A percentile compares a stretch with the other conserved stretches of the same genome.
These are phyloP conservation scores for Phylloporus scabripes DNA, from an alignment of 768 basidiomycete species.

Conservation along the genomic window DNA sequence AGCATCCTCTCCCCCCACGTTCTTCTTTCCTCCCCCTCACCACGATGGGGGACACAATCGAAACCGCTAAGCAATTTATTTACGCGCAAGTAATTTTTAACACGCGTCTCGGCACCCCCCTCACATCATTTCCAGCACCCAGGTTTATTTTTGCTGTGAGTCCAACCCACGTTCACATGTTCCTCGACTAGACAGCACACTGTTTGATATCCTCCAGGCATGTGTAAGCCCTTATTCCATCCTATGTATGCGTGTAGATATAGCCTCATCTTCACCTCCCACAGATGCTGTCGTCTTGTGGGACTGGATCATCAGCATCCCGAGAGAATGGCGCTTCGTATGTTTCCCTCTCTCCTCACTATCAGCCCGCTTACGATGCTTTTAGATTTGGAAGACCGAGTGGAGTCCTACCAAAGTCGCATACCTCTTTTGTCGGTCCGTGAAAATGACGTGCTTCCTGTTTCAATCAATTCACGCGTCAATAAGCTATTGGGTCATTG, in stretches of 20 bases:
- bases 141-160: slow-evolving; percentile 84
- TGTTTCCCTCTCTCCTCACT: slow-evolving; percentile 16
- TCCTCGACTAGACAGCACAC: slow-evolving; percentile 21
- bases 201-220: slow-evolving; percentile 44
- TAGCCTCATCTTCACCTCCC: neutral
- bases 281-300: slow-evolving; percentile 76
- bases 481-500: slow-evolving; percentile 75
- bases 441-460: slow-evolving; percentile 18
- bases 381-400: slow-evolving; percentile 72
- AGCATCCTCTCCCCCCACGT: slow-evolving; percentile 5
- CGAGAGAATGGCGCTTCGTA: slow-evolving; percentile 75
- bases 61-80: slow-evolving; percentile 69
- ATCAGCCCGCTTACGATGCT: neutral
- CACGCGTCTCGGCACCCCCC: neutral
- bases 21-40: slow-evolving; percentile 15
- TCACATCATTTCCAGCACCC: slow-evolving; percentile 36
- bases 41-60: slow-evolving; percentile 41
- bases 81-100: slow-evolving; percentile 46
- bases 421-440: slow-evolving; percentile 79
- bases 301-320: slow-evolving; percentile 80
- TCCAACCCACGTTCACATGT: slow-evolving; percentile 21
- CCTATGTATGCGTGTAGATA: slow-evolving; percentile 16
- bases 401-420: slow-evolving; percentile 84
- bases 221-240: slow-evolving; percentile 47
- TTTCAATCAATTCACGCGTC: slow-evolving; percentile 3